These are phyloP conservation scores for Saccharomyces hybrid DNA, from an alignment of 1,139 yeast genomes.

Conservation along the genomic window DNA sequence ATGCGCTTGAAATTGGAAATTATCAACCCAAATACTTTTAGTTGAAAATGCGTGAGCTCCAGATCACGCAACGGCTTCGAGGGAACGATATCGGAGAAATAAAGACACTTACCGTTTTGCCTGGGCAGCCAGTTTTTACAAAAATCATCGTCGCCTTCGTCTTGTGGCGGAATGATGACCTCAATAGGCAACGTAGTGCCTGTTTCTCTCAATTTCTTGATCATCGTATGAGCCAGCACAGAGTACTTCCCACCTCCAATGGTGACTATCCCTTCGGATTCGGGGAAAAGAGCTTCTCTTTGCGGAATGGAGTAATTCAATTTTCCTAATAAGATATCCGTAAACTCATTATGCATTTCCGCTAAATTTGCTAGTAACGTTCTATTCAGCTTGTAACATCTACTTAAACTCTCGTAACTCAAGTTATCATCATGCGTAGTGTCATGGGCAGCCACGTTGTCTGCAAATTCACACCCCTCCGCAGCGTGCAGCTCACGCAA, in stretches of 20 bases:
- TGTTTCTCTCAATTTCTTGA: conserved; percentile 44
- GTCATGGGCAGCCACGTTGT: neutral
- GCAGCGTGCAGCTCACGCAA: neutral
- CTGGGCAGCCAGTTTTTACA: conserved; percentile 46
- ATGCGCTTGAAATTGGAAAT: conserved; percentile 53
- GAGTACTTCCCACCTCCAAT: conserved; percentile 57
- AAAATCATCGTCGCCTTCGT: conserved; percentile 44
- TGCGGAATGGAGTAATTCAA: neutral
- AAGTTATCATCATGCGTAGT: neutral
- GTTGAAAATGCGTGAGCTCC: conserved; percentile 48
- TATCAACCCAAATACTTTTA: conserved; percentile 53
- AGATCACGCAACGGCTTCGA: conserved; percentile 24
- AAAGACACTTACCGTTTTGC: conserved; percentile 50
- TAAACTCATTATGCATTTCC: neutral
- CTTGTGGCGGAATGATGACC: conserved; percentile 46
- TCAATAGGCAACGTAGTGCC: conserved; percentile 56
- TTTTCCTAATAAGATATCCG: neutral
- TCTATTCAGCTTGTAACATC: neutral
- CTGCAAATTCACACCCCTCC: neutral
- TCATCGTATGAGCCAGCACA: conserved; percentile 48
- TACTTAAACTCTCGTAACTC: neutral
- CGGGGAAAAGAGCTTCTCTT: neutral
- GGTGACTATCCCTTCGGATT: conserved; percentile 45
- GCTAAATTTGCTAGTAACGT: neutral
- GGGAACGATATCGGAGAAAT: conserved; percentile 34